Base-by-base conservation (phyloP, 1,284 basidiomycete species). In the Gymnopus androsaceus region DNA sequence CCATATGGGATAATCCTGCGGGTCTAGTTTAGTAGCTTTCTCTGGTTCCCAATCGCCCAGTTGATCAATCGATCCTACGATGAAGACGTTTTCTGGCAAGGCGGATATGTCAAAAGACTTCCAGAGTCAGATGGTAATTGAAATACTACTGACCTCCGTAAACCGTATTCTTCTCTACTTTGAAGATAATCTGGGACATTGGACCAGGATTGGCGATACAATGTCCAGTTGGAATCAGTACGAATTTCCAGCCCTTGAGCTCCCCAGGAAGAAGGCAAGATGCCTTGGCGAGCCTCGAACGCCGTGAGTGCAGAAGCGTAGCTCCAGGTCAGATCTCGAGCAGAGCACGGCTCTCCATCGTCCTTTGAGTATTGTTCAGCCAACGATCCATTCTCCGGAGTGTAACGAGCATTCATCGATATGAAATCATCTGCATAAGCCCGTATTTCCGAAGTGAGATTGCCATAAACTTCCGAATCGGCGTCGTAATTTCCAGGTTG, bases 111-210 rank as follows among this genome's bases (percentile, higher is more conserved):
- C n/a, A n/a, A n/a, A n/a, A n/a, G n/a, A n/a, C n/a, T n/a, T n/a
- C n/a, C n/a, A n/a, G 23, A 27, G 25, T 45, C 79, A 57, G 28
- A 87, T 83, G 28, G 40, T 77, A 87, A 83, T 94, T 93, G n/a
- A 87, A 85, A 67, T 94, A 94, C 1, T 79, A 80, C 71, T 93
- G 94, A 52, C 86, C 73, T 44, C 93, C 80, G 42, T 75, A 74
- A 8, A 81, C 66, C 48, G 75, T 79, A 12, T 76, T 80, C 60
- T 84, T 74, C 45, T 79, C 75, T 40, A 81, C 88, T 40, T 82
- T 85, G 72, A 90, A 89, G 14, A 82, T 83, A 27, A 85, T 81
- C 0, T 76, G 68, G 42, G 85, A 80, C 1, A 76, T 79, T 38
- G 74, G 73, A 0, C 66, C 59, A 31, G 66, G 61, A 23, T 65